Percentiles rank a stretch among this genome's conserved stretches.
phyloP scores from a whole-genome alignment of 2,329 filamentous ascomycete species.

The Sclerotinia borealis region DNA sequence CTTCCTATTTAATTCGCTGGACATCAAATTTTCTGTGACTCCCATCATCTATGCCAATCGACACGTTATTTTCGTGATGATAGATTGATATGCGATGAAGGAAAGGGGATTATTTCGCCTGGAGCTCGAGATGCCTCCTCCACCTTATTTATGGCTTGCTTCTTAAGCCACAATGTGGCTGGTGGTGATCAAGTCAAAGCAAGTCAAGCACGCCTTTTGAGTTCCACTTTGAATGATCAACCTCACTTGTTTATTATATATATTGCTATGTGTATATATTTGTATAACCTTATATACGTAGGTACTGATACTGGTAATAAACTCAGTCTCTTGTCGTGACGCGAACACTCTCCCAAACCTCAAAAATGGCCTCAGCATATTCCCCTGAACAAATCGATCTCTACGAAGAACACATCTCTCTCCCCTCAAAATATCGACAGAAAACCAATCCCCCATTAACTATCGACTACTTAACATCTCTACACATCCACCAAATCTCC shows the following conservation, averaged over 20 bases:
- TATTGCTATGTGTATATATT: background rate
- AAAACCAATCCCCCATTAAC: slow-evolving; percentile 16
- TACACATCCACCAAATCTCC: slow-evolving; percentile 25
- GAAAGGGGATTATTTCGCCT: background rate
- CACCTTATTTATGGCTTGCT: no score
- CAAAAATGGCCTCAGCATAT: slow-evolving; percentile 19
- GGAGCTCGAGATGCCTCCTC: background rate
- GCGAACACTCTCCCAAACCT: background rate
- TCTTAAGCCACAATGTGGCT: slow-evolving; percentile 2
- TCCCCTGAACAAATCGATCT: slow-evolving; percentile 18
- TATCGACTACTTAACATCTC: slow-evolving; percentile 22
- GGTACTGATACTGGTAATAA: background rate
- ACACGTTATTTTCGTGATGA: background rate
- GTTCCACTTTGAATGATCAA: background rate
- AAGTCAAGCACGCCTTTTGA: background rate
- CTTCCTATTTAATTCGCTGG: no score
- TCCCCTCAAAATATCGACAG: slow-evolving; percentile 18
- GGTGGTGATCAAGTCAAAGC: no score
- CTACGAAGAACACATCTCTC: slow-evolving; percentile 23
- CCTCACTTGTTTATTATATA: background rate
- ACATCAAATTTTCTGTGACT: background rate
- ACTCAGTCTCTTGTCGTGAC: background rate
- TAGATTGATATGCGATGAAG: background rate
- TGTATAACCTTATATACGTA: background rate
- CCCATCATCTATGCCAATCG: background rate